phyloP scores from a whole-genome alignment of 2,329 filamentous ascomycete species.

The Fusarium nisikadoi region DNA sequence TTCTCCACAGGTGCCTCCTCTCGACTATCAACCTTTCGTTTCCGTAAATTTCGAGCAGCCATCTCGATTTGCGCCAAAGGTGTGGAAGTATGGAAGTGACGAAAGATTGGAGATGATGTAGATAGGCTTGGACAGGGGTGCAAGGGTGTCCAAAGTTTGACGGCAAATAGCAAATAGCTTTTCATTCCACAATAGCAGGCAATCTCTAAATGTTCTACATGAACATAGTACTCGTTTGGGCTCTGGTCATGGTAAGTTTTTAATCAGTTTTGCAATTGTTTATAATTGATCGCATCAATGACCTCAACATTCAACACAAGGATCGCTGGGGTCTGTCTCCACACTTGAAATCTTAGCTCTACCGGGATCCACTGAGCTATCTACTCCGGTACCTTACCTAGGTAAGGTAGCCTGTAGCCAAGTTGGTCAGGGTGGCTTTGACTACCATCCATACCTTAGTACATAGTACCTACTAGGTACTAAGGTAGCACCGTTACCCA shows the following conservation, averaged over 20 bases:
- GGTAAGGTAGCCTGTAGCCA: neutral
- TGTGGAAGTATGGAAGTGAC: neutral
- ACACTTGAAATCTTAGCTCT: neutral
- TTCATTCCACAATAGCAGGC: constrained; percentile 6
- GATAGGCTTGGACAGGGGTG: neutral
- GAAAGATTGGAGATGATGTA: neutral
- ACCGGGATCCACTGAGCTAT: neutral
- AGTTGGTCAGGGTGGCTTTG: neutral
- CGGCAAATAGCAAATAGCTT: neutral
- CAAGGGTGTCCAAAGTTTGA: neutral
- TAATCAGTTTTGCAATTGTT: neutral
- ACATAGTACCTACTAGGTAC: no score
- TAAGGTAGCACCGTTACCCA: no score
- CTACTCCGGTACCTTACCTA: neutral
- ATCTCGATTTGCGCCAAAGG: constrained; percentile 6
- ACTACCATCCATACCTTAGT: neutral
- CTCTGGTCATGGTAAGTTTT: neutral
- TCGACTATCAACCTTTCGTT: constrained; percentile 4
- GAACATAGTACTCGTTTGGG: neutral
- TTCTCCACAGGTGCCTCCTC: constrained; percentile 4
- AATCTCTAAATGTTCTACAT: no score
- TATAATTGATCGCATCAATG: constrained; percentile 27
- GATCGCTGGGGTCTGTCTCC: constrained; percentile 26
- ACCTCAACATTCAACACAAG: constrained; percentile 34
- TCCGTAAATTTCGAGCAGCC: constrained; percentile 28